Evolutionary conservation across 2,329 filamentous ascomycete genomes (phyloP).

Genomic region (Penicillium sp.): DNA sequence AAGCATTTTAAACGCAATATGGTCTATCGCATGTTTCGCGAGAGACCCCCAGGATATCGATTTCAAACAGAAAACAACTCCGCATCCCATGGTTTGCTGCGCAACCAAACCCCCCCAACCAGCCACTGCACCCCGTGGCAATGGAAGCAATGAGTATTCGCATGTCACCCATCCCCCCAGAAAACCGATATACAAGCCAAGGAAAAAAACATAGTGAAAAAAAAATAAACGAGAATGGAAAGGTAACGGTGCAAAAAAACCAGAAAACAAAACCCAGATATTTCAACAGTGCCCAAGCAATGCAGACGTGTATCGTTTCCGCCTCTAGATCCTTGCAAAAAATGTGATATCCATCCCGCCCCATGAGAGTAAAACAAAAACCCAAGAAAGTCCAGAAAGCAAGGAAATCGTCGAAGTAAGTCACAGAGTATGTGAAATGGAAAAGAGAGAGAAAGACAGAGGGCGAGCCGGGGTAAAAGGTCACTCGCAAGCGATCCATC

Average conservation of each 20-base stretch:
- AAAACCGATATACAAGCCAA: conserved; percentile 45
- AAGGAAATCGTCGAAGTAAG: conserved; percentile 37
- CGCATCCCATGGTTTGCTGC: conserved; percentile 47
- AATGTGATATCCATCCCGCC: conserved; percentile 44
- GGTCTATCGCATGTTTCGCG: conserved; percentile 40
- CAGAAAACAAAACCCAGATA: conserved; percentile 41
- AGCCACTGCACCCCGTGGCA: conserved; percentile 39
- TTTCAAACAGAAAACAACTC: conserved; percentile 42
- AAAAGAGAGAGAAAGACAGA: conserved; percentile 15
- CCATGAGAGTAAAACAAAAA: conserved; percentile 35
- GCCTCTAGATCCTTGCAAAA: conserved; percentile 50
- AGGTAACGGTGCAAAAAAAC: conserved; percentile 18
- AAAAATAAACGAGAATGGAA: conserved; percentile 31
- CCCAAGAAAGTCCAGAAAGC: conserved; percentile 35
- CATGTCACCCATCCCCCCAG: conserved; percentile 36
- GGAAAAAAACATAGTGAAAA: conserved; percentile 24
- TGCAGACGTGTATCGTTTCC: conserved; percentile 55
- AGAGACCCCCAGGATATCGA: conserved; percentile 42
- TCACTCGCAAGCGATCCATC: conserved; percentile 28
- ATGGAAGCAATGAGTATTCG: conserved; percentile 39
- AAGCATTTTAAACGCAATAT: conserved; percentile 38
- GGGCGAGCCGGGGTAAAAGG: conserved; percentile 29
- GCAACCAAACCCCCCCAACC: conserved; percentile 36
- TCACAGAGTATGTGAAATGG: conserved; percentile 38
- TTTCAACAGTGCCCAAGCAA: conserved; percentile 48